These are phyloP conservation scores for Herpetomonas tarakana DNA, from an alignment of 208 protist genomes.

Conservation along the genomic window DNA sequence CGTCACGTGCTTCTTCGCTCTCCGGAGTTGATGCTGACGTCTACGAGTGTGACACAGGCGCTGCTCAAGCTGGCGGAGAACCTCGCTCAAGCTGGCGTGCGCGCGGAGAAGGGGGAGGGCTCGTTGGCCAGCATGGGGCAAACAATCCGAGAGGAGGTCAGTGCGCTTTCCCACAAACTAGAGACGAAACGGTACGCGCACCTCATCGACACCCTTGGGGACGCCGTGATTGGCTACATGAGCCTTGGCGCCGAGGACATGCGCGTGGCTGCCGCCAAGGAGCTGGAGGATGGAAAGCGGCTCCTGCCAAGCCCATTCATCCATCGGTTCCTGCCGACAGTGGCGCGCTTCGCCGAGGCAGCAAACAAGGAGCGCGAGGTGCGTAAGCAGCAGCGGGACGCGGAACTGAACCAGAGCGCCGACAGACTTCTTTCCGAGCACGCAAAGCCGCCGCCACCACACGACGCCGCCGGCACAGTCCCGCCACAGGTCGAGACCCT, in stretches of 20 bases:
- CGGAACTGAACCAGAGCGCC: constrained; percentile 17
- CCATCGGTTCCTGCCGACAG: neutral
- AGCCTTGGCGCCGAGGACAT: constrained; percentile 16
- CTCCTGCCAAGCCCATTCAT: neutral
- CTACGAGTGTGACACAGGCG: constrained; percentile 15
- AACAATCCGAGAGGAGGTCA: constrained; percentile 3
- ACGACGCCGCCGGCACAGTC: no score
- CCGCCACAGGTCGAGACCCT: no score
- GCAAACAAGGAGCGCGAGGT: constrained; percentile 11
- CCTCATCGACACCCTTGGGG: constrained; percentile 39
- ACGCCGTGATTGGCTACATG: constrained; percentile 43
- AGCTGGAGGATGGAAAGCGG: neutral
- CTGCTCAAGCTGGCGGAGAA: constrained; percentile 31
- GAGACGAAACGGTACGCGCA: constrained; percentile 5
- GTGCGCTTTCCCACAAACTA: neutral
- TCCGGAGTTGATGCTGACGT: constrained; percentile 41
- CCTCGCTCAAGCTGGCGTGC: constrained; percentile 8
- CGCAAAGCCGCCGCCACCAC: no score
- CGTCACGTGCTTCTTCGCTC: constrained; percentile 29
- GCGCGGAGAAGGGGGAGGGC: neutral
- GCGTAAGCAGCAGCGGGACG: constrained; percentile 16
- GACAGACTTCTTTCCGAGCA: constrained; percentile 27
- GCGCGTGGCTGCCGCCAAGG: neutral
- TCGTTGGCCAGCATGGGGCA: neutral
- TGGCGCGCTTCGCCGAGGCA: constrained; percentile 25